Evolutionary conservation across 1,284 basidiomycete species (phyloP).

Genomic region (Vanrija sp.): DNA sequence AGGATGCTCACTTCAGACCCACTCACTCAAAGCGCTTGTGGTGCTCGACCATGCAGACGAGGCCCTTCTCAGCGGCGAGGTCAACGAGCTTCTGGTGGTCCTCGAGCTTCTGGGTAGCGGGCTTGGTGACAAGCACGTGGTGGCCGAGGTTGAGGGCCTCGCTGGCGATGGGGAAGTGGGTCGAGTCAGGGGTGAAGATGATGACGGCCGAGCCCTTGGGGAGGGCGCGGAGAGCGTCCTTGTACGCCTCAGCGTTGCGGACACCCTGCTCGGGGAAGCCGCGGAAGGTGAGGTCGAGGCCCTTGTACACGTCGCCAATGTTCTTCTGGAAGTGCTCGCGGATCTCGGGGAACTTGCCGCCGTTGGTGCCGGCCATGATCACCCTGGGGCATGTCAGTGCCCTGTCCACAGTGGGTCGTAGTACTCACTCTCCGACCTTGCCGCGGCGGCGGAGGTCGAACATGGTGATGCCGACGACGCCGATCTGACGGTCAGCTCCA

Average conservation of each 20-base stretch:
- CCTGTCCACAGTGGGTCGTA: background rate
- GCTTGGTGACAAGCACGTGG: constrained; percentile 89
- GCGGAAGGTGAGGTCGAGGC: constrained; percentile 74
- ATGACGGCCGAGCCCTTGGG: constrained; percentile 80
- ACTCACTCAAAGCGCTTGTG: constrained; percentile 62
- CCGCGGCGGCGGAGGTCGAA: constrained; percentile 82
- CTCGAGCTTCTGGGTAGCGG: constrained; percentile 76
- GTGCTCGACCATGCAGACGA: constrained; percentile 88
- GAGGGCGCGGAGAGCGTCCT: constrained; percentile 73
- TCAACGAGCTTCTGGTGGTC: constrained; percentile 75
- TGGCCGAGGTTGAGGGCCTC: constrained; percentile 78
- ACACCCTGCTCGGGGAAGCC: constrained; percentile 69
- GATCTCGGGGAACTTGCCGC: constrained; percentile 67
- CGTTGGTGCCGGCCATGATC: constrained; percentile 49
- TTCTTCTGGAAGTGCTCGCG: constrained; percentile 75
- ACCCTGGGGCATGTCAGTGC: constrained; percentile 23
- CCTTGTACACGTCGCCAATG: constrained; percentile 71
- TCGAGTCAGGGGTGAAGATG: constrained; percentile 55
- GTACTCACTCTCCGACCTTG: constrained; percentile 58
- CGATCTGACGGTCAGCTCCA: constrained; percentile 50
- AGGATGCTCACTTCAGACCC: background rate
- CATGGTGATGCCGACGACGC: constrained; percentile 79
- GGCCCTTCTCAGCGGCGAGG: constrained; percentile 68
- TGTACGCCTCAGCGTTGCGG: constrained; percentile 78
- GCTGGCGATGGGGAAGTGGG: constrained; percentile 77